Base-by-base conservation (phyloP, 78 protist genomes). In the Dictyostelium intermedium region DNA sequence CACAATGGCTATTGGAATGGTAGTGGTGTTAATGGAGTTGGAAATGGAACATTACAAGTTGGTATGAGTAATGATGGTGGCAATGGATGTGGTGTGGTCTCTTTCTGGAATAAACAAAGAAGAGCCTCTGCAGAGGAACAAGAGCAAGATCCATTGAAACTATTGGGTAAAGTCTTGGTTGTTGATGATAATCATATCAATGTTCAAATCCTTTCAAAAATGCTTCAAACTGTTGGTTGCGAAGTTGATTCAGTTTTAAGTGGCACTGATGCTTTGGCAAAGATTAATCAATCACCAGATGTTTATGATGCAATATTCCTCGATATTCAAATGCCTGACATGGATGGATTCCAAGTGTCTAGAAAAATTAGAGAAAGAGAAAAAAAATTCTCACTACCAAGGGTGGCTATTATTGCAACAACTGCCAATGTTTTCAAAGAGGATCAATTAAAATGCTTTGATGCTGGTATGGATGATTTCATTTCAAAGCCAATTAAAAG, bases 391-490 rank as follows among this genome's bases (percentile, higher is more conserved):
- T n/a, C 25, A 11, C 2, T 32, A 16, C 72, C 60, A 20, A 87
- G 69, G n/a, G 25, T 50, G 6, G 69, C 84, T 25, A 89, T 89
- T 18, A 69, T 89, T 32, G 96, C 96, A 13, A 86, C 87, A n/a
- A 92, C 96, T 1, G 91, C 96, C 0, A 92, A 83, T 23, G 96
- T 93, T 30, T 45, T 79, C 79, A 41, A 35, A 23, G 95, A 70
- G 8, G 97, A 84, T 10, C 14, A 79, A 77, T 81, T 53, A 30
- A 18, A 72, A 20, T 95, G 96, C 85, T 27, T 91, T 37, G 91
- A 41, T 1, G 32, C 76, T 35, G 97, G 97, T 47, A 97, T 97
- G 98, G 95, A 97, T 78, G 97, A 87, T 25, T 95, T 82, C 83
- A 10, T 97, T 34, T 41, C 95, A 43, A 97, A 97, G 93, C 98